phyloP scores from a whole-genome alignment of 495 filamentous ascomycete species.

The Lophiostoma macrostomum region DNA sequence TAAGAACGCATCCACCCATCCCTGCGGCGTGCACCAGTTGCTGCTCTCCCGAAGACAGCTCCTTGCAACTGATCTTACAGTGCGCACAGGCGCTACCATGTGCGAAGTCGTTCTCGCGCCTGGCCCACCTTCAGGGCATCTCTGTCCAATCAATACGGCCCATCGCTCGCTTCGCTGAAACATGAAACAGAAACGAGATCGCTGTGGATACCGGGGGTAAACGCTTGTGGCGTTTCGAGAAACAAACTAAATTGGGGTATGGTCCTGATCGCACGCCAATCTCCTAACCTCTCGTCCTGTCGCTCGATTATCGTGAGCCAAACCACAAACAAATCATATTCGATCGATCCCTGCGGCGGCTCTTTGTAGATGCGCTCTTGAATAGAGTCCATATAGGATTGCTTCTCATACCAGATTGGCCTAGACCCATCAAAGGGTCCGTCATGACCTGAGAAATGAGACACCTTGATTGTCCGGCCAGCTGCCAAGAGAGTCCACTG shows the following conservation, averaged over 20 bases:
- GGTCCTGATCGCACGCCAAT: neutral
- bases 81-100: conserved; percentile 3
- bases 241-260: conserved; percentile 25
- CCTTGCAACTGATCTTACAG: conserved; percentile 16
- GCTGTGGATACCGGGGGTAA: neutral
- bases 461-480: no score
- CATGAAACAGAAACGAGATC: conserved; percentile 28
- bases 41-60: neutral
- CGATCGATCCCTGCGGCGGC: no score
- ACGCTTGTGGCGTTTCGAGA: conserved; percentile 25
- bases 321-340: conserved; percentile 1
- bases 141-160: conserved; percentile 10
- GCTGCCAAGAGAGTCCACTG: no score
- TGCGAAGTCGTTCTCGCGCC: no score
- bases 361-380: no score
- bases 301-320: neutral
- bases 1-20: neutral
- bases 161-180: conserved; percentile 2
- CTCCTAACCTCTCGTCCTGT: neutral
- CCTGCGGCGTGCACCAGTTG: neutral
- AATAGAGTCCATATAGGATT: no score
- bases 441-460: no score
- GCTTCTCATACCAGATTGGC: no score
- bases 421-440: no score
- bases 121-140: no score